Conservation (phyloP, 1,284 basidiomycete species). For the Austroboletus sp. region DNA sequence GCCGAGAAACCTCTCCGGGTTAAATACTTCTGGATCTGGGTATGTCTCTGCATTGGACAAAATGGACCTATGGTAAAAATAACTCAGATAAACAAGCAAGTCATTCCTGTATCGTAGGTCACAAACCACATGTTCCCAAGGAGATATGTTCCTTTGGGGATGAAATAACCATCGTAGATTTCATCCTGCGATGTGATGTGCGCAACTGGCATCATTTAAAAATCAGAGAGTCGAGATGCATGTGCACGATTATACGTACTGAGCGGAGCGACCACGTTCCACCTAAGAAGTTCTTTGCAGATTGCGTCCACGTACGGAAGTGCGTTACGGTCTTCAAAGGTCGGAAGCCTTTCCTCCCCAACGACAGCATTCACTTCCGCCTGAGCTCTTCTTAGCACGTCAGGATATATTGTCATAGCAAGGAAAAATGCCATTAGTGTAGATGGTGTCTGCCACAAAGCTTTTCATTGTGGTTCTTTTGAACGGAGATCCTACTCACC, state of each 20-base stretch:
- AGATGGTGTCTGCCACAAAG: slow-evolving; percentile 30
- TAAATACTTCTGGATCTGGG: slow-evolving; percentile 10
- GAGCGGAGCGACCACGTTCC: not conserved
- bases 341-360: not conserved
- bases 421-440: slow-evolving; percentile 21
- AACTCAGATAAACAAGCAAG: not conserved
- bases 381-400: not conserved
- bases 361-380: not conserved
- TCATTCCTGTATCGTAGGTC: not conserved
- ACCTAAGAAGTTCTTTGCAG: not conserved
- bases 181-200: slow-evolving; percentile 11
- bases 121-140: slow-evolving; percentile 8
- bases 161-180: not conserved
- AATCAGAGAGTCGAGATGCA: slow-evolving; percentile 9
- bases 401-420: not conserved
- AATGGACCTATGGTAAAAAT: slow-evolving; percentile 5
- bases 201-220: not conserved
- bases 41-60: slow-evolving; percentile 11
- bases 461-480: not conserved
- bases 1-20: slow-evolving; percentile 15
- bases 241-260: not conserved
- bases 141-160: not conserved
- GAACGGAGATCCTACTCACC: not conserved
- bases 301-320: not conserved
- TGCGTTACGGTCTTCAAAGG: not conserved